A percentile compares a stretch with the other conserved stretches of the same genome.
phyloP scores from a whole-genome alignment of 805 yeast genomes.

The Zygosaccharomyces kombuchaensis region DNA sequence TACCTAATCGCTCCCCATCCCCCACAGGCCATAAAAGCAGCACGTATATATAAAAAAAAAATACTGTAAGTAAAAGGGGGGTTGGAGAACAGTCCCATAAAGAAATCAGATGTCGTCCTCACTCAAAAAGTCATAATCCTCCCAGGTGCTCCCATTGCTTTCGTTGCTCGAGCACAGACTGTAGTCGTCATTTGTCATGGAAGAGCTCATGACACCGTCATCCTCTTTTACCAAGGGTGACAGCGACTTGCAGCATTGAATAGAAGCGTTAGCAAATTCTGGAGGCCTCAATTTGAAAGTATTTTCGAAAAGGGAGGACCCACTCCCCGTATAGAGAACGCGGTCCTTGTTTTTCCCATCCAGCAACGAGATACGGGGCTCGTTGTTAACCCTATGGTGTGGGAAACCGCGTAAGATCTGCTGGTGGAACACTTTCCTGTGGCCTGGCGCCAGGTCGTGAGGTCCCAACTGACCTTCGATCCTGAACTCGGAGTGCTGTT shows the following conservation, averaged over 20 bases:
- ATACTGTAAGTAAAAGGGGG: neutral
- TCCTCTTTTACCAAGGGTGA: constrained; percentile 9
- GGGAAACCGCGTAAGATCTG: neutral
- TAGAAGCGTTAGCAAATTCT: neutral
- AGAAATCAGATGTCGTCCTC: constrained; percentile 20
- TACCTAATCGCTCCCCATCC: neutral
- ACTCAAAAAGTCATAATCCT: constrained; percentile 28
- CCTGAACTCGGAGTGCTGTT: neutral
- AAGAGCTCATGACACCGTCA: constrained; percentile 20
- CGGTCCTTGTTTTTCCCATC: neutral
- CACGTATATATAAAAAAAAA: neutral
- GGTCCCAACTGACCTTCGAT: constrained; percentile 21
- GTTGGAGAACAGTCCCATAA: no score
- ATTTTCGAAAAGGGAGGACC: neutral
- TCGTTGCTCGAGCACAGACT: constrained; percentile 9
- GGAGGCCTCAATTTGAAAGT: neutral
- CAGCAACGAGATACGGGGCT: neutral
- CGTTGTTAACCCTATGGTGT: neutral
- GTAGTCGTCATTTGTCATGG: constrained; percentile 20
- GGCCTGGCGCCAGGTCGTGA: constrained; percentile 18
- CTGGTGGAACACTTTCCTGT: constrained; percentile 14
- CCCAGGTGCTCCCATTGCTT: constrained; percentile 16
- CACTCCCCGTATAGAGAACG: neutral
- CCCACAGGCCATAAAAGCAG: neutral
- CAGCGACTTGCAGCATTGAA: neutral